phyloP scores from a whole-genome alignment of 805 yeast species.

The Ogataea salicorniae region DNA sequence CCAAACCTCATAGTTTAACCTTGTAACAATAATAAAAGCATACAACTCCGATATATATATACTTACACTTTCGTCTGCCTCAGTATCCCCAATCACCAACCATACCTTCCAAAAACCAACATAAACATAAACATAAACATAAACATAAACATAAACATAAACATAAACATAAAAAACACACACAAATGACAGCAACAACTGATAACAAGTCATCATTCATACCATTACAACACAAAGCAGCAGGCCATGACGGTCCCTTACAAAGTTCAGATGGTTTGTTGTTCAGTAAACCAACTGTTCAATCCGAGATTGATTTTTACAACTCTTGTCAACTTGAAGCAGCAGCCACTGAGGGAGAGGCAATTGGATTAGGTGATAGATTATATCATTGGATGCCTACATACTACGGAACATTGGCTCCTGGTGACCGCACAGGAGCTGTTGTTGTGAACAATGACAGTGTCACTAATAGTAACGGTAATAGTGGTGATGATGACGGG shows the following conservation, averaged over 20 bases:
- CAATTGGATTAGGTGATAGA: slow-evolving; percentile 29
- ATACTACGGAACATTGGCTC: slow-evolving; percentile 54
- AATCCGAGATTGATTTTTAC: slow-evolving; percentile 76
- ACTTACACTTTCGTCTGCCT: no score
- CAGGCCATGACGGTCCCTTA: slow-evolving; percentile 85
- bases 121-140: no score
- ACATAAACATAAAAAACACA: no score
- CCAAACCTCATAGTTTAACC: no score
- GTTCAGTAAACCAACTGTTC: slow-evolving; percentile 63
- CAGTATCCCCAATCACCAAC: no score
- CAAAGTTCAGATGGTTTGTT: slow-evolving; percentile 58
- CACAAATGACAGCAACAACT: no score
- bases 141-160: no score
- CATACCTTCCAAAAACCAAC: no score
- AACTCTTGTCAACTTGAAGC: slow-evolving; percentile 24
- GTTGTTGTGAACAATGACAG: slow-evolving; percentile 10
- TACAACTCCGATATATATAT: no score
- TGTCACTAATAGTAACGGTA: slow-evolving; percentile 1
- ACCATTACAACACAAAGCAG: slow-evolving; percentile 65
- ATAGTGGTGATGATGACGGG: slow-evolving; percentile 1
- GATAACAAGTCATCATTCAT: slow-evolving; percentile 9
- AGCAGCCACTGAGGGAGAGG: slow-evolving; percentile 4
- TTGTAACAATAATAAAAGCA: no score
- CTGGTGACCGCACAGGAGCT: slow-evolving; percentile 32
- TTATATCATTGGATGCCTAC: slow-evolving; percentile 57